These are phyloP conservation scores for Vicia villosa DNA, from an alignment of 306 rosid species.

Conservation along the genomic window DNA sequence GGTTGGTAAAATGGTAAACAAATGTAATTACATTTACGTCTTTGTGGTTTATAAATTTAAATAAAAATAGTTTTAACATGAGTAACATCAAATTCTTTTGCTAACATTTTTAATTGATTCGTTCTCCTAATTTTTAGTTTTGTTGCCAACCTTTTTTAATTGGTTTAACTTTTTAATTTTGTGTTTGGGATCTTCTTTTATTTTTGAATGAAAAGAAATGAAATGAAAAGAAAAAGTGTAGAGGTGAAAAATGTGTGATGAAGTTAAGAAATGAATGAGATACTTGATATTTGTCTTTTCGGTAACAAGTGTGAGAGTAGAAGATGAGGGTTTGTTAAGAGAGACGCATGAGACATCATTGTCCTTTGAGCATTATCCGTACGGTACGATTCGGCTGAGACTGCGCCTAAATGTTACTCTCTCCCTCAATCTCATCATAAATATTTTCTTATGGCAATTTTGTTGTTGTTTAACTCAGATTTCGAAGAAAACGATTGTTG, in stretches of 20 bases:
- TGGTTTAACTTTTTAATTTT: not conserved
- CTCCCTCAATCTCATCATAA: no score
- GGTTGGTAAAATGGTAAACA: no score
- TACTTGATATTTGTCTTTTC: constrained; percentile 20
- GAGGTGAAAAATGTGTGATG: not conserved
- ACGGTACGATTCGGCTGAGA: not conserved
- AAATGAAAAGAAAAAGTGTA: not conserved
- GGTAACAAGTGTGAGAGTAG: not conserved
- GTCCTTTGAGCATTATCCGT: not conserved
- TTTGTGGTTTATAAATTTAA: no score
- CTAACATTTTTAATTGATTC: not conserved
- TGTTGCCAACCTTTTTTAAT: not conserved
- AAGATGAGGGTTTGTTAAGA: not conserved
- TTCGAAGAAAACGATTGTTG: no score
- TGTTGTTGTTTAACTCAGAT: no score
- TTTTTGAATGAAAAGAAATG: not conserved
- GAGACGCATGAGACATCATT: not conserved
- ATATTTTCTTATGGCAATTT: no score
- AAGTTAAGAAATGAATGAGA: not conserved
- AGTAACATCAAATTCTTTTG: not conserved
- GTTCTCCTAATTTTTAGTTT: not conserved
- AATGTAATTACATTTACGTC: no score
- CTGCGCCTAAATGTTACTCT: no score
- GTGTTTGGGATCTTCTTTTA: not conserved
- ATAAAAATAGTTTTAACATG: no score